These are phyloP conservation scores for Tetramitus jugosus DNA, from an alignment of 208 protist species.

Conservation along the genomic window DNA sequence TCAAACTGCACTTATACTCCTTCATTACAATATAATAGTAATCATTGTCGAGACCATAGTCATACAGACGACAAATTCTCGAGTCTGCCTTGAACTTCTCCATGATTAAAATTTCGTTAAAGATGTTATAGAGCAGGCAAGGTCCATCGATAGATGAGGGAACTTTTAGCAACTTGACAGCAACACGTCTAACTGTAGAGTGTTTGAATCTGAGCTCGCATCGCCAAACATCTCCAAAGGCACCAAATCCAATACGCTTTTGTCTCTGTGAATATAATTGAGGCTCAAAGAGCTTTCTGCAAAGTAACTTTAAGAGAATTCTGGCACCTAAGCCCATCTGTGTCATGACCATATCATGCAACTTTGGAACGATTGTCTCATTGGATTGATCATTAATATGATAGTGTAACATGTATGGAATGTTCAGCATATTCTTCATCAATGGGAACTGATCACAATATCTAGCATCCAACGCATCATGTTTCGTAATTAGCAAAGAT, in stretches of 20 bases:
- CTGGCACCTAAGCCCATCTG: neutral
- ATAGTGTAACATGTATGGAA: conserved; percentile 8
- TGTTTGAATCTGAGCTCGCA: neutral
- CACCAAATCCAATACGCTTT: conserved; percentile 11
- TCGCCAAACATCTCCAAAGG: conserved; percentile 5
- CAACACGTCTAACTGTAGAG: neutral
- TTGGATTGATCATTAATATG: conserved; percentile 13
- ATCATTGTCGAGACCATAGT: conserved; percentile 57
- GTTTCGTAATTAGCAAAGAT: neutral
- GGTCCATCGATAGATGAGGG: neutral
- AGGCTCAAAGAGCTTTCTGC: conserved; percentile 12
- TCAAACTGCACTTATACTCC: conserved; percentile 44
- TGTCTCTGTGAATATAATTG: neutral
- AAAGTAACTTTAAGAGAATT: conserved; percentile 1
- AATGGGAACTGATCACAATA: conserved; percentile 10
- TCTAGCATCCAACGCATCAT: neutral
- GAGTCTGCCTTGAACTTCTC: conserved; percentile 45
- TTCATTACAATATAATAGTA: conserved; percentile 67
- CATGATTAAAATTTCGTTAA: conserved; percentile 51
- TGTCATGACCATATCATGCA: neutral
- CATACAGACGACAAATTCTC: conserved; percentile 50
- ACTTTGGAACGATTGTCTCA: neutral
- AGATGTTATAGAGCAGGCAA: neutral
- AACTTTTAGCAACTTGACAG: conserved; percentile 11
- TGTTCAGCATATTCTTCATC: neutral